A percentile compares a stretch with the other conserved stretches of the same genome.
Evolutionary conservation across 2,329 filamentous ascomycete species (phyloP).

Genomic region (Cytospora mali): DNA sequence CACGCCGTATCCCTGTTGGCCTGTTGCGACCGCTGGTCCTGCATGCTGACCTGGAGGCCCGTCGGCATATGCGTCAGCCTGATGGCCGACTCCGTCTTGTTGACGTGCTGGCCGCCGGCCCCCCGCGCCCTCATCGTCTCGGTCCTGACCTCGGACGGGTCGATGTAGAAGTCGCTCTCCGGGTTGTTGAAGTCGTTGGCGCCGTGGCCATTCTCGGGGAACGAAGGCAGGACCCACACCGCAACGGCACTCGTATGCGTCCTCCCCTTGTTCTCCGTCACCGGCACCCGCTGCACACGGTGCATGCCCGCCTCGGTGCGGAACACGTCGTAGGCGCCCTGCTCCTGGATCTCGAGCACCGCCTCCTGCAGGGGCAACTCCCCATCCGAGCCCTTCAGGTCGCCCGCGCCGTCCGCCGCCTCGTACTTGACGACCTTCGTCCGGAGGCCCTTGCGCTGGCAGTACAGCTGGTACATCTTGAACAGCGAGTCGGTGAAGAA

Average conservation of each 20-base stretch:
- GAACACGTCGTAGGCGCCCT: constrained; percentile 79
- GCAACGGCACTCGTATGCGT: constrained; percentile 93
- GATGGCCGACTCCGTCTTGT: constrained; percentile 96
- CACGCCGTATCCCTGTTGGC: constrained; percentile 88
- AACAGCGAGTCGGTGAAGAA: constrained; percentile 87
- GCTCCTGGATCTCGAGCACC: constrained; percentile 77
- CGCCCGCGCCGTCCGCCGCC: constrained; percentile 65
- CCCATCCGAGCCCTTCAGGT: constrained; percentile 53
- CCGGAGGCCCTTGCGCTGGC: constrained; percentile 67
- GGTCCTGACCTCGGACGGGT: constrained; percentile 76
- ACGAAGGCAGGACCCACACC: constrained; percentile 87
- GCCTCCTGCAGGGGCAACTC: constrained; percentile 81
- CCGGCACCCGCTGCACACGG: constrained; percentile 88
- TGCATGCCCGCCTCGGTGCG: constrained; percentile 92
- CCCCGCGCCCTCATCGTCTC: constrained; percentile 93
- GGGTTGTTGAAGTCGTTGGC: constrained; percentile 72
- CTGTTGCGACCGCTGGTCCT: constrained; percentile 88
- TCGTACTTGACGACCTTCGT: constrained; percentile 79
- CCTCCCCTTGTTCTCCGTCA: constrained; percentile 86
- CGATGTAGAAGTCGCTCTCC: constrained; percentile 87
- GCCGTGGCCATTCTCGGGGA: constrained; percentile 61
- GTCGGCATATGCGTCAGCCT: constrained; percentile 89
- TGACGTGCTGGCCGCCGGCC: constrained; percentile 96
- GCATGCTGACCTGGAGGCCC: constrained; percentile 84
- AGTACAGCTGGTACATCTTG: constrained; percentile 86